Conservation (phyloP, 257 asterid genomes). For the Capsicum baccatum region DNA sequence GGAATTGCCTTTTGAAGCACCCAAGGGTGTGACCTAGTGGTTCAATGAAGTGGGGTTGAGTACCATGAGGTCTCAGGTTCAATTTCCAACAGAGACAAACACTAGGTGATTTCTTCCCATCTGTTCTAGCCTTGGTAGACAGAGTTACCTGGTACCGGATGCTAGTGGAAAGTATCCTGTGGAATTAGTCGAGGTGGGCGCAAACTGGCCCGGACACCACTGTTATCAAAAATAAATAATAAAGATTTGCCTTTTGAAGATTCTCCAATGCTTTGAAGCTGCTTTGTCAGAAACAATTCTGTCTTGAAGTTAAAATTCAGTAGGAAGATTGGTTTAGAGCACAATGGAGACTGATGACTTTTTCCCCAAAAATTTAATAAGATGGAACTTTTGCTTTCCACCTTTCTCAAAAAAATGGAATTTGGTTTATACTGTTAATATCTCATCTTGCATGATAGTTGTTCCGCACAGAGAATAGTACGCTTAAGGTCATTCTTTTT, state of each 20-base stretch:
- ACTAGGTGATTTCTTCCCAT: too few species aligned
- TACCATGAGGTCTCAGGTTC: too few species aligned
- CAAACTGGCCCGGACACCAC: too few species aligned
- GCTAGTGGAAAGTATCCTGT: too few species aligned
- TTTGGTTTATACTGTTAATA: neutral
- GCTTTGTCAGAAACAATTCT: neutral
- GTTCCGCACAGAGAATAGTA: neutral
- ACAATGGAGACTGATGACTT: neutral
- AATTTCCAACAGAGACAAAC: too few species aligned
- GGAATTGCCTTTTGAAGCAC: neutral
- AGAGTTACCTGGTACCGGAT: too few species aligned
- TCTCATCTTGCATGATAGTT: neutral
- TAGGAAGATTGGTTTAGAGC: conserved; percentile 6
- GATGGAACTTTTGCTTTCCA: conserved; percentile 4
- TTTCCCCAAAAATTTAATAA: neutral
- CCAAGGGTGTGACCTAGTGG: too few species aligned
- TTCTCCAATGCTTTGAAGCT: neutral
- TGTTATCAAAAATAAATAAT: too few species aligned
- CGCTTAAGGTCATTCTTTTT: conserved; percentile 3
- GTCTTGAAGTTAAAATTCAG: conserved; percentile 5
- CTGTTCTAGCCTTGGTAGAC: too few species aligned
- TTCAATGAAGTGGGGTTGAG: too few species aligned
- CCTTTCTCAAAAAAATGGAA: neutral
- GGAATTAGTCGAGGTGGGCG: too few species aligned
- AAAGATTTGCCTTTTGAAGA: too few species aligned